phyloP scores from a whole-genome alignment of 495 filamentous ascomycete species.

The Ascobolus immersus region DNA sequence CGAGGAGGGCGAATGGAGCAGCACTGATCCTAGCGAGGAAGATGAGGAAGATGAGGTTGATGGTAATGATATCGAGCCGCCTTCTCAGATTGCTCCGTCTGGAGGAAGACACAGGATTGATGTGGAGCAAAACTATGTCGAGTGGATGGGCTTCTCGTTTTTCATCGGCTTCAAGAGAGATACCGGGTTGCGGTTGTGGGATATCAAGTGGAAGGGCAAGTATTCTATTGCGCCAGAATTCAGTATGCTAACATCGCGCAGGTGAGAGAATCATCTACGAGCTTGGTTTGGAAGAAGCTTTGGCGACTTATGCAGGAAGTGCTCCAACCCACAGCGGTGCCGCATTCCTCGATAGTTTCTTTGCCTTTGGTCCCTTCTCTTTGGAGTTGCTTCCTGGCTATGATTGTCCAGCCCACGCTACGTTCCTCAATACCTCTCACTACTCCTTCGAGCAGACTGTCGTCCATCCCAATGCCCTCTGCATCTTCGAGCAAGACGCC shows the following conservation, averaged over 20 bases:
- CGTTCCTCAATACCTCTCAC: conserved; percentile 20
- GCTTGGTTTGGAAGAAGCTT: conserved; percentile 28
- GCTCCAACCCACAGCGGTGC: conserved; percentile 23
- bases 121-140: conserved; percentile 22
- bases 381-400: conserved; percentile 26
- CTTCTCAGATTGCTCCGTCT: conserved; percentile 18
- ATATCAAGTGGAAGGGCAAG: conserved; percentile 28
- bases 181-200: conserved; percentile 21
- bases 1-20: conserved; percentile 23
- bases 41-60: too few species aligned
- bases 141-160: conserved; percentile 30
- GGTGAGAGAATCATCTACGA: conserved; percentile 31
- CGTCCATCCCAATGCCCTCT: conserved; percentile 22
- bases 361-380: conserved; percentile 22
- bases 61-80: conserved; percentile 18
- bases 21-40: conserved; percentile 18
- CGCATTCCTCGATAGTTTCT: conserved; percentile 23
- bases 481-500: conserved; percentile 25
- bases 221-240: too few species aligned
- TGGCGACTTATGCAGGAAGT: conserved; percentile 29
- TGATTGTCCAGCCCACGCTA: conserved; percentile 26
- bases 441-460: conserved; percentile 19
- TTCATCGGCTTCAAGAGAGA: conserved; percentile 23
- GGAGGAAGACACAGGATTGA: conserved; percentile 20
- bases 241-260: too few species aligned